Percentiles rank a stretch among this genome's conserved stretches.
Evolutionary conservation across 2,329 filamentous ascomycete species (phyloP).

Genomic region (Cercospora sp.): DNA sequence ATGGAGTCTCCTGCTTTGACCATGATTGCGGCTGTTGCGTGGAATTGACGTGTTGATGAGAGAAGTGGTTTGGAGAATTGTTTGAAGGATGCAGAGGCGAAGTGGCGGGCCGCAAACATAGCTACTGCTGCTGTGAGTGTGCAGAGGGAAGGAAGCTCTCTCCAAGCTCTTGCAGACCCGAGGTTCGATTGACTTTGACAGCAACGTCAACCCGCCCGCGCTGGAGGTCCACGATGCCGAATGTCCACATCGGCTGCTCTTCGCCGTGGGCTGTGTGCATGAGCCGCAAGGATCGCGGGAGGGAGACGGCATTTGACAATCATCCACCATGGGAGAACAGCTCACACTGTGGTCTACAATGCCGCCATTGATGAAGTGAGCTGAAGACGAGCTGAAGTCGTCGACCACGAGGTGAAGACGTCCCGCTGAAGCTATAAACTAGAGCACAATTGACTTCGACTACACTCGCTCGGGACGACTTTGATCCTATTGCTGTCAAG

Average conservation of each 20-base stretch:
- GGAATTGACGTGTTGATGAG: constrained; percentile 53
- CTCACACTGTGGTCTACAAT: not conserved
- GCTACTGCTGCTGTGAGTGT: constrained; percentile 6
- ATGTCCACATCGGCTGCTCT: not conserved
- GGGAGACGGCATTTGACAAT: not conserved
- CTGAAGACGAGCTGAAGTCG: not conserved
- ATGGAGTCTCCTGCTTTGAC: constrained; percentile 79
- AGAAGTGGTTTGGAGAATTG: constrained; percentile 1
- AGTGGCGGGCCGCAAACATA: constrained; percentile 37
- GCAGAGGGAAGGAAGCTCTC: constrained; percentile 1
- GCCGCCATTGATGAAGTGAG: not conserved
- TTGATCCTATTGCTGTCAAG: constrained; percentile 1
- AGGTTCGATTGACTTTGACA: constrained; percentile 10
- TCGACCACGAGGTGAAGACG: not conserved
- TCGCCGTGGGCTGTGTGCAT: not conserved
- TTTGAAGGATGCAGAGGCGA: constrained; percentile 18
- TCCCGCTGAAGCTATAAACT: not conserved
- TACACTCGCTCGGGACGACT: not conserved
- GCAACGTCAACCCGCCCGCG: not conserved
- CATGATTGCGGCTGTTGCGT: constrained; percentile 61
- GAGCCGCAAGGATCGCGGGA: not conserved
- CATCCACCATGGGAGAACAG: not conserved
- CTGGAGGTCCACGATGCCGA: not conserved
- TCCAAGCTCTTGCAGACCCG: constrained; percentile 8
- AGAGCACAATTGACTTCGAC: constrained; percentile 1